Base-by-base conservation (phyloP, 2,329 filamentous ascomycete species). In the Nectriaceae sp. region DNA sequence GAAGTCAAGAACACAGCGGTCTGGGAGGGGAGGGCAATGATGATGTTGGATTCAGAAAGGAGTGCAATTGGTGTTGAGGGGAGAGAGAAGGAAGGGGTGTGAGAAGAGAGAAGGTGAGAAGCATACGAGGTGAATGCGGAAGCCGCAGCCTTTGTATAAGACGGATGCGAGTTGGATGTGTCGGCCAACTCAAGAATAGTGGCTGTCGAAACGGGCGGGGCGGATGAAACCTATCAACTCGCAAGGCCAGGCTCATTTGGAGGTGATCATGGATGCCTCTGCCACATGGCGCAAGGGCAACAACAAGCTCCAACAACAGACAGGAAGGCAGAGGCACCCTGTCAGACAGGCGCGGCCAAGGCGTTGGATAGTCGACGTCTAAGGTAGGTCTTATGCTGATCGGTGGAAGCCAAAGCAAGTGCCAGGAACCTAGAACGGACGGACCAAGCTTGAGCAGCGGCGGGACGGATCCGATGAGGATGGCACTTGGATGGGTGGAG, bases 201-300 rank as follows among this genome's bases (percentile, higher is more conserved):
- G 65, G 62, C 60, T 62, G 65, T 62, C 64, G 65, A 68, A 63
- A 61, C 52, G 64, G 68, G 70, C 67, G 69, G 72, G 72, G 69
- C 64, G 64, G 64, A 69, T 65, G 66, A 65, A 70, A 70, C 69
- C 65, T 69, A 63, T 64, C 69, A 67, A 68, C 67, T 64, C 67
- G 62, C 63, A 66, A 64, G 68, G 64, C 65, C 68, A 70, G 66
- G 71, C 70, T 74, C 71, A 75, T 76, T 70, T 71, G 71, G 68
- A 64, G 66, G 70, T 69, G 63, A 59, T 66, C 65, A 64, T 65
- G 62, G 57, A 63, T 62, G 53, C 55, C 56, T 60, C 56, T 63
- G 55, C 59, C 62, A 63, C 59, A 63, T 60, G 58, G 59, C 52
- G 54, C 29, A 59, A 53, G 57, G 58, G 58, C 33, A n/a, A 6